These are phyloP conservation scores for Fraxinus floribunda DNA, from an alignment of 305 asterid genomes.

Conservation along the genomic window DNA sequence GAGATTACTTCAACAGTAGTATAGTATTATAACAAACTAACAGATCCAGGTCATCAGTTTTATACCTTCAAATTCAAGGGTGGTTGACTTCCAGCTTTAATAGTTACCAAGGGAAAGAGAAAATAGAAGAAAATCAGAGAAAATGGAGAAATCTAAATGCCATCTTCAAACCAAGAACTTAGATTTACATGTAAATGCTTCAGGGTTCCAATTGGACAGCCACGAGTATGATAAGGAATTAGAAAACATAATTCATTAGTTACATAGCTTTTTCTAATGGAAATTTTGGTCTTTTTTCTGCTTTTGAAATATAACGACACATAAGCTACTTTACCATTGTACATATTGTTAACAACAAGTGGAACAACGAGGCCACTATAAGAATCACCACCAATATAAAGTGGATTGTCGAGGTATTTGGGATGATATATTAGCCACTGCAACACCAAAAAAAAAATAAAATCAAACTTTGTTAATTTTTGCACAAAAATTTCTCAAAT, in stretches of 20 bases:
- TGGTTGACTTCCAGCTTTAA: slow-evolving; percentile 16
- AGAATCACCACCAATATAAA: slow-evolving; percentile 43
- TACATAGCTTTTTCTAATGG: not conserved
- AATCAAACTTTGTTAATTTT: not conserved
- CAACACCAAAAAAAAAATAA: not conserved
- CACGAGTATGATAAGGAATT: too few relatives aligned
- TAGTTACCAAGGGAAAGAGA: slow-evolving; percentile 15
- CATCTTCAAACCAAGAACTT: not conserved
- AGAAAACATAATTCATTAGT: not conserved
- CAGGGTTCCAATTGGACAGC: too few relatives aligned
- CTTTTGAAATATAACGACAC: not conserved
- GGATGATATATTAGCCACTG: slow-evolving; percentile 51
- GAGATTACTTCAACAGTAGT: not conserved
- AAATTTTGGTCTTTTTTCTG: not conserved
- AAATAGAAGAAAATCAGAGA: not conserved
- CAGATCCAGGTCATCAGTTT: not conserved
- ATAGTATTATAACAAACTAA: not conserved
- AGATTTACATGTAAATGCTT: too few relatives aligned
- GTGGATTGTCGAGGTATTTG: slow-evolving; percentile 32
- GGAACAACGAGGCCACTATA: slow-evolving; percentile 38
- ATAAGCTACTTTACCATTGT: slow-evolving; percentile 29
- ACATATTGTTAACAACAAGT: slow-evolving; percentile 30
- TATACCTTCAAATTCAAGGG: slow-evolving; percentile 19
- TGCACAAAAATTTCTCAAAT: not conserved
- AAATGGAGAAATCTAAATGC: not conserved